Evolutionary conservation across 169 alveolate genomes (phyloP), one percentile per base, ranked within the genome.

Genomic region (Plasmodium blacklocki): DNA sequence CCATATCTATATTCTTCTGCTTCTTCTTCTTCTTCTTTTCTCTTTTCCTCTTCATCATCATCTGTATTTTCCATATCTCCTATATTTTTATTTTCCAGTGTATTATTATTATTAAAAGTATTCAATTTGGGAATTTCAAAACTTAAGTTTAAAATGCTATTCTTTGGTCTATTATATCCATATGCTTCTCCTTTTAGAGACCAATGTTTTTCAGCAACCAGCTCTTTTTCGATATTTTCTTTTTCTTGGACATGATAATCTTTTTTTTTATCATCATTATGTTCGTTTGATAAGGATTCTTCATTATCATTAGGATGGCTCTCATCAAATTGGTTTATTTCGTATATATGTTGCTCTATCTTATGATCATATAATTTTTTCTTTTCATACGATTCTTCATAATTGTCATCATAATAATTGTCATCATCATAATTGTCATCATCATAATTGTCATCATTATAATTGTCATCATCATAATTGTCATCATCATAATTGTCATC

Each of bases 121-220:
- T 85, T 71, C 3, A 86, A 47, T 60, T 94, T 94, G 0, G 97
- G 97, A 2, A 94, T 88, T 19, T 95, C 97, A 0, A 95, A 88
- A 18, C 94, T 93, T 11, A 95, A 91, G 12, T 87, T 92, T n/a
- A 96, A 85, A 15, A 96, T 74, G 32, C 97, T 93, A 73, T 96
- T 94, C 29, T 93, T 74, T 2, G 98, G 98, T 15, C 98, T 62
- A 47, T 94, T 78, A 66, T 88, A 75, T 0, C 94, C 96, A 14
- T 45, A 50, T 23, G 94, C 94, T 67, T 96, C 98, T 18, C 98
- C 98, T 76, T 71, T 88, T 71, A 96, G 50, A 14, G 96, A 92
- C 98, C 98, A 96, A 21, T 93, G 95, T 76, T 96, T 96, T 72
- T 88, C 88, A 21, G 88, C 89, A 2, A 95, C 78, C 76, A 94